Evolutionary conservation across 352 stramenopile species (phyloP).

Genomic region (Pythium graminicola): DNA sequence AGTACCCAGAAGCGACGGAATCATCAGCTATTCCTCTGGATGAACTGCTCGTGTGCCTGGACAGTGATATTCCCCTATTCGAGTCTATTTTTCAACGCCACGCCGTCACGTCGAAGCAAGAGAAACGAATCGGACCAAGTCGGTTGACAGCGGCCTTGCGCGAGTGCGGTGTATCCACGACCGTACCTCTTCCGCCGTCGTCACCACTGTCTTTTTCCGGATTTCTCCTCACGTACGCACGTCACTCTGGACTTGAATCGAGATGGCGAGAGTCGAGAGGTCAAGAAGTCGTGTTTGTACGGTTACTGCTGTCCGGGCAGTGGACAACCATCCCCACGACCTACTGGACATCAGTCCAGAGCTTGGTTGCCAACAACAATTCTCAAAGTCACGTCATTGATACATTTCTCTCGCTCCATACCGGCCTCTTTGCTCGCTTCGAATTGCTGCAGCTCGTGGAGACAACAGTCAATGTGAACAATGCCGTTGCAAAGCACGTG

Average conservation of each 20-base stretch:
- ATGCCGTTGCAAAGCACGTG: no score
- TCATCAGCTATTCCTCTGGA: constrained; percentile 6
- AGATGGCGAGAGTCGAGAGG: background rate
- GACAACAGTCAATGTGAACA: no score
- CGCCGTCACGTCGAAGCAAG: background rate
- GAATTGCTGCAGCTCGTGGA: background rate
- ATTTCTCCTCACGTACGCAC: constrained; percentile 12
- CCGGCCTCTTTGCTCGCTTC: constrained; percentile 1
- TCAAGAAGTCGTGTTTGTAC: background rate
- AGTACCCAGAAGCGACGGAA: no score
- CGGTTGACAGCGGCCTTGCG: constrained; percentile 2
- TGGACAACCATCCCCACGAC: background rate
- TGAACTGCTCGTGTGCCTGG: constrained; percentile 6
- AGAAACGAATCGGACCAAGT: background rate
- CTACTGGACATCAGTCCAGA: background rate
- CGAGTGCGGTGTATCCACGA: background rate
- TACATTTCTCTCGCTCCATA: background rate
- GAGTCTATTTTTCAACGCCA: constrained; percentile 13
- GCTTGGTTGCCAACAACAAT: background rate
- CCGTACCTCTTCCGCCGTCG: background rate
- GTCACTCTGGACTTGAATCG: constrained; percentile 4
- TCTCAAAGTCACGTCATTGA: constrained; percentile 7
- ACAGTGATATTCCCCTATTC: constrained; percentile 1
- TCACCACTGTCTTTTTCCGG: constrained; percentile 14
- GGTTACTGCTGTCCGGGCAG: background rate